Conservation (phyloP, 805 yeast species). For the Scheffersomyces coipomensis region DNA sequence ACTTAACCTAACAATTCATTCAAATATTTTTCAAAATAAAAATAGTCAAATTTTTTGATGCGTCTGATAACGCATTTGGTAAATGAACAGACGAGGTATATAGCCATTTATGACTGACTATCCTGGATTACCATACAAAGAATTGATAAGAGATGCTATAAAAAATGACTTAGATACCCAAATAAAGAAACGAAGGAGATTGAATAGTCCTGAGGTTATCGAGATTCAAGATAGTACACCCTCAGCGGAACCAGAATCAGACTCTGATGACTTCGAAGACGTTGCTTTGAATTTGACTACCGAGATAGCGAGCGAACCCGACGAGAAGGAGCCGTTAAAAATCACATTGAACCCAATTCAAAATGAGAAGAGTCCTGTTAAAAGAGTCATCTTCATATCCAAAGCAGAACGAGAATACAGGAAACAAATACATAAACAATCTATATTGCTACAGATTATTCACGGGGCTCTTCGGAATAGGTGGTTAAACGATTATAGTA, state of each 20-base stretch:
- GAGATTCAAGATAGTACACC: neutral
- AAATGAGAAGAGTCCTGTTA: constrained; percentile 1
- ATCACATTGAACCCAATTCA: too few species aligned
- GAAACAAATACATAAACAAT: constrained; percentile 54
- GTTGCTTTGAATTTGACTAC: constrained; percentile 16
- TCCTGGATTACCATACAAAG: neutral
- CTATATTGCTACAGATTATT: constrained; percentile 55
- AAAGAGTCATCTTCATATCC: constrained; percentile 36
- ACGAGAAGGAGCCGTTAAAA: too few species aligned
- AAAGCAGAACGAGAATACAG: constrained; percentile 58
- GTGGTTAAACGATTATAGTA: constrained; percentile 61
- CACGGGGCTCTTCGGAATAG: constrained; percentile 70
- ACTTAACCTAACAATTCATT: too few species aligned
- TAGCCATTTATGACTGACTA: neutral
- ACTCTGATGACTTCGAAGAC: constrained; percentile 28
- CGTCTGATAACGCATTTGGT: too few species aligned
- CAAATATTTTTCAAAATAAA: neutral
- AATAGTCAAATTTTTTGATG: too few species aligned
- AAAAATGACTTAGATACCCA: neutral
- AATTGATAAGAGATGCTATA: neutral
- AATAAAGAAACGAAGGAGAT: constrained; percentile 4
- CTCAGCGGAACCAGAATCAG: constrained; percentile 6
- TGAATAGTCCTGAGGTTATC: neutral
- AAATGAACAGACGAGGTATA: too few species aligned
- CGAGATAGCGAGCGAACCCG: too few species aligned